These are phyloP conservation scores for Marasmius fiardii DNA, from an alignment of 1,284 basidiomycete species.

Conservation along the genomic window DNA sequence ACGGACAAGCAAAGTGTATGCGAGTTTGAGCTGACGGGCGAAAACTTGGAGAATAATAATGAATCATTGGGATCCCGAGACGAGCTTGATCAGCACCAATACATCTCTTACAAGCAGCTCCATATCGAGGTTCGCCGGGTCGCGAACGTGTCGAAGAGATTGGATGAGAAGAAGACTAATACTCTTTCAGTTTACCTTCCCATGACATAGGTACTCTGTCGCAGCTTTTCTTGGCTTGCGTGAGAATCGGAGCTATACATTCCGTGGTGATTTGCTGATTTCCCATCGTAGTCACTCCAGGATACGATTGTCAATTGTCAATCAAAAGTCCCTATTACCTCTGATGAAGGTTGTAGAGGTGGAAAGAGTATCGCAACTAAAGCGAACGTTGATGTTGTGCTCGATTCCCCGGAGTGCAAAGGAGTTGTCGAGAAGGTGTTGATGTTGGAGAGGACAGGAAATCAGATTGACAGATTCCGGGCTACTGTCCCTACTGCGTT, in stretches of 20 bases:
- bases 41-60: too few relatives aligned
- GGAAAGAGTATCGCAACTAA: constrained; percentile 97
- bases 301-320: constrained; percentile 92
- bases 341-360: constrained; percentile 93
- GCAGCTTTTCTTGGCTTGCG: constrained; percentile 97
- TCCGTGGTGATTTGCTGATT: constrained; percentile 99
- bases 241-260: constrained; percentile 95
- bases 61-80: too few relatives aligned
- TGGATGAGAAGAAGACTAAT: constrained; percentile 96
- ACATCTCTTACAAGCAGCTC: constrained; percentile 83
- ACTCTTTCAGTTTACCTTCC: constrained; percentile 89
- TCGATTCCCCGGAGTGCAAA: constrained; percentile 40
- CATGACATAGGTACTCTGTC: constrained; percentile 91
- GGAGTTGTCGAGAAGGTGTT: constrained; percentile 83
- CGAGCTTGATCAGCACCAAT: constrained; percentile 80
- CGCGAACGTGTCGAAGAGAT: constrained; percentile 88
- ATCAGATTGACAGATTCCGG: constrained; percentile 81
- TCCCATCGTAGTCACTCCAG: constrained; percentile 94
- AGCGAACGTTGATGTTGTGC: constrained; percentile 90
- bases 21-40: too few relatives aligned
- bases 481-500: constrained; percentile 82
- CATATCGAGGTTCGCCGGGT: constrained; percentile 87
- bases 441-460: constrained; percentile 88
- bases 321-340: constrained; percentile 90
- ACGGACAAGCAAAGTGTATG: too few relatives aligned